Conservation (phyloP, 345 rosid genomes). For the Populus alba region DNA sequence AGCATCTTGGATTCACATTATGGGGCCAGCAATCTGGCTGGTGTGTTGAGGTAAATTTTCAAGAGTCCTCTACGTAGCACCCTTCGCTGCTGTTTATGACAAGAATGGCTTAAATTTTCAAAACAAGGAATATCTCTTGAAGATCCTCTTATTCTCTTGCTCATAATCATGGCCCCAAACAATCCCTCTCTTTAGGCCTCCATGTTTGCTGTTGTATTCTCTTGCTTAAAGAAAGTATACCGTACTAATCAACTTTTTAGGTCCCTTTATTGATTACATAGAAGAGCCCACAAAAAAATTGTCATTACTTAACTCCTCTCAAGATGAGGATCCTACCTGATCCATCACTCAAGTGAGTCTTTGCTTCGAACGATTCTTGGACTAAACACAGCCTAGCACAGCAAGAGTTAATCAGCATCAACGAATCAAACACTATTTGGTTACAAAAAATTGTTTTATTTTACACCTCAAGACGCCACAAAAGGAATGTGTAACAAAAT, state of each 20-base stretch:
- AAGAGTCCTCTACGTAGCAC: no score
- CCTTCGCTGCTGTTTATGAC: no score
- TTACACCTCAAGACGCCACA: conserved; percentile 26
- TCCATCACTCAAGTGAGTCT: not conserved
- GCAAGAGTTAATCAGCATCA: not conserved
- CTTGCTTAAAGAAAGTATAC: not conserved
- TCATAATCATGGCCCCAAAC: not conserved
- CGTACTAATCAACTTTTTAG: not conserved
- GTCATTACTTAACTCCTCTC: not conserved
- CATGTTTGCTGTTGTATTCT: not conserved
- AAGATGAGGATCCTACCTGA: not conserved
- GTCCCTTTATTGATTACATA: not conserved
- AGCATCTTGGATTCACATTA: no score
- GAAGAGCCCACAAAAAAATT: not conserved
- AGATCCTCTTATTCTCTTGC: not conserved
- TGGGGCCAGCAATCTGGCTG: no score
- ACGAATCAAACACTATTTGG: not conserved
- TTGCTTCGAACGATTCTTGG: not conserved
- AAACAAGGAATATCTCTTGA: not conserved
- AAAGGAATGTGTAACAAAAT: conserved; percentile 42
- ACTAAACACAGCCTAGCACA: not conserved
- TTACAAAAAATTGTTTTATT: conserved; percentile 6
- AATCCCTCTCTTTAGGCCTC: not conserved
- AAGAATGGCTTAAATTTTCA: not conserved
- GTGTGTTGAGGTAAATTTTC: no score